phyloP scores from a whole-genome alignment of 2,329 filamentous ascomycete species.

The Aspergillus texensis region DNA sequence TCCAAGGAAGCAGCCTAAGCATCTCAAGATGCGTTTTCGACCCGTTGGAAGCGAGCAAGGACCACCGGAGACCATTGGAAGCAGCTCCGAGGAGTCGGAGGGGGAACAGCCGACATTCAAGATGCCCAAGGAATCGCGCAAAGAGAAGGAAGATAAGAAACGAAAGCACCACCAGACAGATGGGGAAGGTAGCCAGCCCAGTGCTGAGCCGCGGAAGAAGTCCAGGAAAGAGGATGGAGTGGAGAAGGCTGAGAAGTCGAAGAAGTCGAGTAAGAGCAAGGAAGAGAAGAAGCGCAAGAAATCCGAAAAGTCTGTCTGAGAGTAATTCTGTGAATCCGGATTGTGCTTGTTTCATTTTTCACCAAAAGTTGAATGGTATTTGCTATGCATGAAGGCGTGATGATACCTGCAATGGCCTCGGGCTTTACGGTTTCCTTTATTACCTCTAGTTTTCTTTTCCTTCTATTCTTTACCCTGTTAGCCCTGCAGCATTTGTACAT shows the following conservation, averaged over 20 bases:
- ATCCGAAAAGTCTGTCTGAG: constrained; percentile 35
- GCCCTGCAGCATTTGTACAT: constrained; percentile 38
- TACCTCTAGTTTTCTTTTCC: neutral
- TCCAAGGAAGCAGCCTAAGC: constrained; percentile 43
- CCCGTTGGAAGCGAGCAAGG: constrained; percentile 42
- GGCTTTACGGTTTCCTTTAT: constrained; percentile 19
- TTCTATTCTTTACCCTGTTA: constrained; percentile 9
- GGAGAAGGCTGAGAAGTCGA: constrained; percentile 33
- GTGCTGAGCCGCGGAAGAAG: constrained; percentile 39
- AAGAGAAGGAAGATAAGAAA: constrained; percentile 39
- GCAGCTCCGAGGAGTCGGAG: constrained; percentile 42
- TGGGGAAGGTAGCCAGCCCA: constrained; percentile 27
- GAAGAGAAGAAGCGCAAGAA: constrained; percentile 47
- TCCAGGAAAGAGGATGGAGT: constrained; percentile 37
- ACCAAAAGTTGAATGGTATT: constrained; percentile 26
- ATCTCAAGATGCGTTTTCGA: constrained; percentile 49
- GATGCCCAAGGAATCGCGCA: constrained; percentile 26
- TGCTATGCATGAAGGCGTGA: constrained; percentile 42
- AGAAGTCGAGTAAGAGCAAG: constrained; percentile 38
- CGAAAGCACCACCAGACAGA: constrained; percentile 40
- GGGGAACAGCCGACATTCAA: constrained; percentile 37
- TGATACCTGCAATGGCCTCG: constrained; percentile 26
- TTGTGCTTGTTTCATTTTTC: constrained; percentile 21
- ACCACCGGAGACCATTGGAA: constrained; percentile 38
- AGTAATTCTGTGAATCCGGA: constrained; percentile 25